phyloP scores from a whole-genome alignment of 345 rosid species.

The Luvunga scandens region DNA sequence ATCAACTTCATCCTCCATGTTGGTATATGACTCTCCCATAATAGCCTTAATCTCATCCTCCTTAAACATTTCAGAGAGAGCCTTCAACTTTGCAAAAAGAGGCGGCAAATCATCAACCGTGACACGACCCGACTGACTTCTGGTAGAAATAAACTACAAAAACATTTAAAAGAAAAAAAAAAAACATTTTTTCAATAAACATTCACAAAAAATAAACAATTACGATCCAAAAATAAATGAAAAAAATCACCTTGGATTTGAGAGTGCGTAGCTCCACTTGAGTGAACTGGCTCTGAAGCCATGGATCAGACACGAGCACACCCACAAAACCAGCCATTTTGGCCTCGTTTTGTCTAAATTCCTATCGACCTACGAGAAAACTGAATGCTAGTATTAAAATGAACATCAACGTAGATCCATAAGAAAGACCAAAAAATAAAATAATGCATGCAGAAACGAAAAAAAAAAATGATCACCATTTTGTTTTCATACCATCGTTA shows the following conservation, averaged over 20 bases:
- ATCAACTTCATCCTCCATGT: conserved; percentile 63
- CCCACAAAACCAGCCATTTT: conserved; percentile 89
- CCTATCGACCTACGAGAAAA: conserved; percentile 7
- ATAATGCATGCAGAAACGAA: conserved; percentile 10
- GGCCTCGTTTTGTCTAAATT: conserved; percentile 15
- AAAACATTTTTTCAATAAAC: neutral
- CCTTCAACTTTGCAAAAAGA: conserved; percentile 61
- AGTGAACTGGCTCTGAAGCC: conserved; percentile 98
- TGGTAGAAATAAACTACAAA: conserved; percentile 60
- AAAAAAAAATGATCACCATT: neutral
- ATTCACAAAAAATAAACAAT: neutral
- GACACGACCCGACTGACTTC: conserved; percentile 52
- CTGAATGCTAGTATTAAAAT: neutral
- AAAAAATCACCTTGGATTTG: conserved; percentile 70
- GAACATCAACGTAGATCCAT: conserved; percentile 1
- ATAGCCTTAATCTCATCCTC: conserved; percentile 71
- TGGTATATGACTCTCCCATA: conserved; percentile 43
- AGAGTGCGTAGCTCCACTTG: conserved; percentile 98
- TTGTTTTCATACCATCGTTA: neutral
- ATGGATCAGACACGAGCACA: conserved; percentile 89
- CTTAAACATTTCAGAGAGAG: conserved; percentile 51
- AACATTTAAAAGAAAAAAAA: neutral
- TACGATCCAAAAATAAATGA: neutral
- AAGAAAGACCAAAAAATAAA: neutral
- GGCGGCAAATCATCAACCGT: conserved; percentile 70